These are phyloP conservation scores for Hypholoma sublateritium DNA, from an alignment of 768 basidiomycete genomes.

Conservation along the genomic window DNA sequence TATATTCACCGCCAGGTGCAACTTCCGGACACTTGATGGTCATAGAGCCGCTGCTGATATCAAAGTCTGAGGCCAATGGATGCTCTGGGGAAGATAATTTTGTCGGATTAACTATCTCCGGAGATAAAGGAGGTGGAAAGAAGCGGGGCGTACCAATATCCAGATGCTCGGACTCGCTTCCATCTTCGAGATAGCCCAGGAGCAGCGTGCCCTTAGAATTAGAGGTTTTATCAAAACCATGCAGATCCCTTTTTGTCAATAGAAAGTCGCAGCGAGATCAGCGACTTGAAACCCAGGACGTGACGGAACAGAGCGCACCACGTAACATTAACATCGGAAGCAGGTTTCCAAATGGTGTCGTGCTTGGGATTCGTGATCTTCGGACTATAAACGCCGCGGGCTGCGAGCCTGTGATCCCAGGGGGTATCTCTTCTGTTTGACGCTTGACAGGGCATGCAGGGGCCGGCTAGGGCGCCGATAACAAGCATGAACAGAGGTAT, in stretches of 20 bases:
- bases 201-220: constrained; percentile 41
- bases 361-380: constrained; percentile 38
- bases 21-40: constrained; percentile 44
- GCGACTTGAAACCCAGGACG: constrained; percentile 11
- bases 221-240: constrained; percentile 27
- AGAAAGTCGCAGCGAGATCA: constrained; percentile 21
- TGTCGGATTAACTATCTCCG: constrained; percentile 11
- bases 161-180: constrained; percentile 44
- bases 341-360: constrained; percentile 39
- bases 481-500: constrained; percentile 20
- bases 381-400: constrained; percentile 39
- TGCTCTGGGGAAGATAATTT: constrained; percentile 31
- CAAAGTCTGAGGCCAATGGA: constrained; percentile 49
- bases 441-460: constrained; percentile 29
- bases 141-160: constrained; percentile 35
- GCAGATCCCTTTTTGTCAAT: constrained; percentile 37
- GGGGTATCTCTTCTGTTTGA: constrained; percentile 17
- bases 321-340: constrained; percentile 35
- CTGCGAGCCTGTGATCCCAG: constrained; percentile 12
- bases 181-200: constrained; percentile 40
- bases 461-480: constrained; percentile 22
- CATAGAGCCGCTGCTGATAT: constrained; percentile 41
- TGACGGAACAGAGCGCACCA: constrained; percentile 37
- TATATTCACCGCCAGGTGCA: constrained; percentile 36
- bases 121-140: constrained; percentile 6